phyloP scores from a whole-genome alignment of 2,329 filamentous ascomycete species.

The Colletotrichum sp. region DNA sequence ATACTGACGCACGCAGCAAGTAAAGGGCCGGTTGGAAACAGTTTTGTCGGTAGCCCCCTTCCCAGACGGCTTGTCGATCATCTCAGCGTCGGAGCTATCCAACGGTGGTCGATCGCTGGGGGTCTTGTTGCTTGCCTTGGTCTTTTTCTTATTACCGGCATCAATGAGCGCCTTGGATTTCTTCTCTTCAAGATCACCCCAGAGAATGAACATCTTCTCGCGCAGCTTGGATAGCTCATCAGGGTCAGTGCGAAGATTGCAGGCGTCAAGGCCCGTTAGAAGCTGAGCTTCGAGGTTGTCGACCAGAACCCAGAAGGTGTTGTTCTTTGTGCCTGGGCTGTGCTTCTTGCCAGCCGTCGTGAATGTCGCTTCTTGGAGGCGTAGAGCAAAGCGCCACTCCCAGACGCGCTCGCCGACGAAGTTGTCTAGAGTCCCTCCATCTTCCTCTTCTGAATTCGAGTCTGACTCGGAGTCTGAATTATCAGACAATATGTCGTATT shows the following conservation, averaged over 20 bases:
- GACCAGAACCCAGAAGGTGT: slow-evolving; percentile 71
- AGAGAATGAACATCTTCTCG: slow-evolving; percentile 77
- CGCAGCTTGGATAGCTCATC: slow-evolving; percentile 58
- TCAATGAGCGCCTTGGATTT: slow-evolving; percentile 49
- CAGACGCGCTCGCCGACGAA: slow-evolving; percentile 51
- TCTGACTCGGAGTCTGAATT: slow-evolving; percentile 32
- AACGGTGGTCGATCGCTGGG: slow-evolving; percentile 35
- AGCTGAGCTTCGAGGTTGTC: slow-evolving; percentile 59
- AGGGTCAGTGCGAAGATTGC: slow-evolving; percentile 59
- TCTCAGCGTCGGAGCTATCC: slow-evolving; percentile 42
- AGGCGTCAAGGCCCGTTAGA: slow-evolving; percentile 53
- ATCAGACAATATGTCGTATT: slow-evolving; percentile 58
- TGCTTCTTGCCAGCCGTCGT: slow-evolving; percentile 37
- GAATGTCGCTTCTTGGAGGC: slow-evolving; percentile 72
- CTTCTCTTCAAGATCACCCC: slow-evolving; percentile 83
- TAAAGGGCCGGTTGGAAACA: slow-evolving; percentile 64
- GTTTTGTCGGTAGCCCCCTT: neutral
- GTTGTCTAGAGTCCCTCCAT: slow-evolving; percentile 29
- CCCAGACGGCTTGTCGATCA: neutral
- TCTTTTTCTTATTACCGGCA: slow-evolving; percentile 27
- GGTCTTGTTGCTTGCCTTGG: neutral
- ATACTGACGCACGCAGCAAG: slow-evolving; percentile 75
- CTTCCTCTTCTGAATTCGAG: slow-evolving; percentile 27
- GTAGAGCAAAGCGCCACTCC: slow-evolving; percentile 85
- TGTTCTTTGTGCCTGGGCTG: neutral